These are phyloP conservation scores for Eucalyptus pauciflora DNA, from an alignment of 345 rosid genomes.

Conservation along the genomic window DNA sequence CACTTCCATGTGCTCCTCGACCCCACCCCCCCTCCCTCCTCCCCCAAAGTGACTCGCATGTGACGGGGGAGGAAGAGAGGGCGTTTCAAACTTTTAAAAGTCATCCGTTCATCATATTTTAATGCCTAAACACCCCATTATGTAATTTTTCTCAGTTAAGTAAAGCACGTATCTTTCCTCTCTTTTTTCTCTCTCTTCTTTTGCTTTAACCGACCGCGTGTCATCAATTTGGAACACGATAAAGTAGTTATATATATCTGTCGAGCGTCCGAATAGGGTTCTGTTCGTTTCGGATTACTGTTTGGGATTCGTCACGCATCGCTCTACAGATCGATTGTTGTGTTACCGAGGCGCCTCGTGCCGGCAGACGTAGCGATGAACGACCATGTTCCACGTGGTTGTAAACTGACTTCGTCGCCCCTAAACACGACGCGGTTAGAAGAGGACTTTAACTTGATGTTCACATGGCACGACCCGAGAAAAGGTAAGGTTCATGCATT, in stretches of 20 bases:
- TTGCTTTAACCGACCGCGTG: background rate
- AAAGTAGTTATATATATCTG: background rate
- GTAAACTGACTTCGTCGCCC: background rate
- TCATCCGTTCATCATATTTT: background rate
- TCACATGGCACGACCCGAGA: background rate
- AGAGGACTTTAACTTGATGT: background rate
- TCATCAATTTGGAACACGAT: background rate
- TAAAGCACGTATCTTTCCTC: background rate
- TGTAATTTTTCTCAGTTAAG: background rate
- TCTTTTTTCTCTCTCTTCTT: background rate
- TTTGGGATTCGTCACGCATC: accelerated
- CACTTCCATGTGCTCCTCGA: constrained; percentile 10
- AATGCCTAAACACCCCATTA: background rate
- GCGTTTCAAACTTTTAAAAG: background rate
- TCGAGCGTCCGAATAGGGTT: background rate
- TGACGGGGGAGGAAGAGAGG: background rate
- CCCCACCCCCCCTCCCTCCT: background rate
- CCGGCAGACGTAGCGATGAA: background rate
- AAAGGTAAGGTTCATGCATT: background rate
- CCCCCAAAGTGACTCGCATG: constrained; percentile 13
- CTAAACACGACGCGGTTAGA: background rate
- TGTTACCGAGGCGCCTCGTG: background rate
- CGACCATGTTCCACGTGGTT: background rate
- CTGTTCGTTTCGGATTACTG: background rate
- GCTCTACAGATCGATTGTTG: background rate